phyloP scores from a whole-genome alignment of 2,329 filamentous ascomycete genomes.

The Claviceps humidiphila region DNA sequence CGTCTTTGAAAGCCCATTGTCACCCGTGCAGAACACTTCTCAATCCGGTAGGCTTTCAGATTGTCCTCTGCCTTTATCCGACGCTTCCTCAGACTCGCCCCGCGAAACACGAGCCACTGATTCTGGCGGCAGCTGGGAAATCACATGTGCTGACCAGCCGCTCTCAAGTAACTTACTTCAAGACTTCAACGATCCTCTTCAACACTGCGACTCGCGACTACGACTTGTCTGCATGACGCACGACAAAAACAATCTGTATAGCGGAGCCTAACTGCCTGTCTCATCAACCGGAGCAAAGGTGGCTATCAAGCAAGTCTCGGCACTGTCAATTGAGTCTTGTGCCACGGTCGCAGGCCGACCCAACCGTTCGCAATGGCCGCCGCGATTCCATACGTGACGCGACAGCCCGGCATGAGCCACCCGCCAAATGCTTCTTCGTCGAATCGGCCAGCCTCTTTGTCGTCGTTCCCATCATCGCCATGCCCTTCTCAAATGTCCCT shows the following conservation, averaged over 20 bases:
- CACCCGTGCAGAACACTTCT: slow-evolving; percentile 9
- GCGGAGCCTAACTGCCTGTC: not conserved
- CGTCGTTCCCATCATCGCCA: slow-evolving; percentile 48
- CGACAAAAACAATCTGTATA: not conserved
- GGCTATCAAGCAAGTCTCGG: not conserved
- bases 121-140: not conserved
- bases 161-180: not conserved
- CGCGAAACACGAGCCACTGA: not conserved
- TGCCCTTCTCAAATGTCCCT: slow-evolving; percentile 45
- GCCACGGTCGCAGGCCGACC: not conserved
- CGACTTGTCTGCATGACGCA: not conserved
- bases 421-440: slow-evolving; percentile 19
- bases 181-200: not conserved
- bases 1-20: not conserved
- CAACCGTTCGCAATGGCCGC: slow-evolving; percentile 22
- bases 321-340: not conserved
- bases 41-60: slow-evolving; percentile 8
- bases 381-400: slow-evolving; percentile 28
- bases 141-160: not conserved
- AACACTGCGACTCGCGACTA: too few species aligned
- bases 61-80: not conserved
- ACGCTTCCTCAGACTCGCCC: not conserved
- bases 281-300: not conserved
- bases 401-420: slow-evolving; percentile 23
- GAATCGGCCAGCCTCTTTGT: slow-evolving; percentile 41